Evolutionary conservation across 306 rosid genomes (phyloP), one percentile per base, ranked within the genome.

Genomic region (Sicyos baderoa): DNA sequence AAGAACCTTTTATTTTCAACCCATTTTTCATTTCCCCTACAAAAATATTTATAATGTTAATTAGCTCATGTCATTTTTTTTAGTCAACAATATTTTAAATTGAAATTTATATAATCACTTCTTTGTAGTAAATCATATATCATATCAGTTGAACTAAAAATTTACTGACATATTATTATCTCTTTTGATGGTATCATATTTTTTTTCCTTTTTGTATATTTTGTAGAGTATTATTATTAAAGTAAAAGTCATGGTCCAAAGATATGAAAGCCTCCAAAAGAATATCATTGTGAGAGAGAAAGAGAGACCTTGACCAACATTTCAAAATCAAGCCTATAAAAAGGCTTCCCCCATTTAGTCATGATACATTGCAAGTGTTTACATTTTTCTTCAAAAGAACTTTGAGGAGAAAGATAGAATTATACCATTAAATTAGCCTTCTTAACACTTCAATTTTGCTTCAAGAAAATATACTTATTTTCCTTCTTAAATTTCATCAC

Each of bases 1-100:
- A 22, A 66, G 40, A 47, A 14, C 71, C 71, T 66, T 66, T 66
- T 25, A 44, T 66, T 44, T 44, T 44, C 18, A 37, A 5, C 18
- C 53, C 51, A 15, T 32, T 32, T 17, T 35, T 6, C 15, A 15
- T 29, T 29, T 29, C 0, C 17, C 9, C 3, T 1, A 25, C 1
- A 25, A 25, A 1, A 3, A 25, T 1, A 25, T 3, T n/a, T n/a
- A n/a, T 25, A 25, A 25, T 25, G 3, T 25, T 25, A 25, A 25
- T 25, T 25, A 25, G 29, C 2, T 35, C 60, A 21, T 55, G 15
- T 27, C 59, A 19, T 32, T 32, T 32, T 32, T 32, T 32, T 32
- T 32, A 32, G 37, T 32, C 37, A 32, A 32, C 37, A 32, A 32
- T 32, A 32, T 32, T 32, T 32, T 2, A 32, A 32, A 32, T 32